A percentile compares a stretch with the other conserved stretches of the same genome.
Conservation (phyloP, 345 rosid genomes). For the Populus ilicifolia region DNA sequence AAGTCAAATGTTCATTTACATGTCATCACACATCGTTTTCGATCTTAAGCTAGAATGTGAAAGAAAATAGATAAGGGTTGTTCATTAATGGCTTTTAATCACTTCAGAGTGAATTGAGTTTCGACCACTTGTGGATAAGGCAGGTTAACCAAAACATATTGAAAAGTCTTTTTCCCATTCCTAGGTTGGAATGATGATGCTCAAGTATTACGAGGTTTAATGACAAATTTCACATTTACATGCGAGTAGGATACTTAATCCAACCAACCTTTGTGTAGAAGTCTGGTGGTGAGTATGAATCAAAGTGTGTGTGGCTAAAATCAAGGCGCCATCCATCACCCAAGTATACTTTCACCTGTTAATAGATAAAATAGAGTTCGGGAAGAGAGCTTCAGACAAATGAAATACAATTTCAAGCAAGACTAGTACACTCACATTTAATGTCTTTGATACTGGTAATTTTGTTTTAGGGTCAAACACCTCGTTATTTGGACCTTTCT, state of each 20-base stretch:
- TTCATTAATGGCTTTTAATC: background rate
- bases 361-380: background rate
- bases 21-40: background rate
- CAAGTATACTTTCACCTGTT: conserved; percentile 56
- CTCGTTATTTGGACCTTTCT: conserved; percentile 22
- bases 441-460: conserved; percentile 36
- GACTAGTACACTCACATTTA: conserved; percentile 39
- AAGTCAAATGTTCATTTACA: background rate
- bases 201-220: background rate
- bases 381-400: background rate
- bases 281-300: conserved; percentile 58
- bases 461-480: conserved; percentile 47
- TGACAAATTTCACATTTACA: background rate
- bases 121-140: background rate
- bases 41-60: background rate
- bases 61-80: background rate
- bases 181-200: background rate
- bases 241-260: background rate
- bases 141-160: background rate
- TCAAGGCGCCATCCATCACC: conserved; percentile 71
- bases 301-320: conserved; percentile 45
- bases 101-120: background rate
- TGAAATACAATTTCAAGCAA: background rate
- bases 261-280: conserved; percentile 56
- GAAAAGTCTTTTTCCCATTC: background rate